A percentile compares a stretch with the other conserved stretches of the same genome.
These are phyloP conservation scores for Lecanicillium sp. DNA, from an alignment of 2,329 filamentous ascomycete genomes.

Conservation along the genomic window DNA sequence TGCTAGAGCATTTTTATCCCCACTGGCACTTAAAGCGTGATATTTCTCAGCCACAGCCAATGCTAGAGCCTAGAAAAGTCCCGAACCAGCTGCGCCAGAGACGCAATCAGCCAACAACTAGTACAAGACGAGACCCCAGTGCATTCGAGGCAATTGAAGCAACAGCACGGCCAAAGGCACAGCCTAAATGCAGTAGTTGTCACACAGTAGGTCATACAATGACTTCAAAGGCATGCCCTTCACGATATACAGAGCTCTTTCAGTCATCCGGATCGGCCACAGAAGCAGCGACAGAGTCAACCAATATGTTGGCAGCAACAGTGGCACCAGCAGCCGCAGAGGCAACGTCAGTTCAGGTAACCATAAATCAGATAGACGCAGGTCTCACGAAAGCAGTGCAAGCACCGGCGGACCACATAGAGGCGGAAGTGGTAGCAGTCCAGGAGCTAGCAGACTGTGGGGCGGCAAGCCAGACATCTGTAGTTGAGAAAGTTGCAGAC, in stretches of 20 bases:
- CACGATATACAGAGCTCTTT: slow-evolving; percentile 7
- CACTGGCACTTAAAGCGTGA: slow-evolving; percentile 7
- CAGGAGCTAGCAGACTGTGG: not conserved
- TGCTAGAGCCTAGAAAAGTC: not conserved
- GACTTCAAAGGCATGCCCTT: slow-evolving; percentile 10
- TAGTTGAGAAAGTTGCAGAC: not conserved
- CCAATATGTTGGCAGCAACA: not conserved
- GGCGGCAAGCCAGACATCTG: not conserved
- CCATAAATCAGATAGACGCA: no score
- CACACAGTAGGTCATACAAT: slow-evolving; percentile 8
- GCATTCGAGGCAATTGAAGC: slow-evolving; percentile 12
- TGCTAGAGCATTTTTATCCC: slow-evolving; percentile 8
- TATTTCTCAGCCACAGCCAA: not conserved
- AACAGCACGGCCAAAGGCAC: slow-evolving; percentile 1
- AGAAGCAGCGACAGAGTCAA: not conserved
- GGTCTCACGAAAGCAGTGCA: no score
- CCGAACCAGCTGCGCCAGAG: slow-evolving; percentile 1
- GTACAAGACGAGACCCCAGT: slow-evolving; percentile 7
- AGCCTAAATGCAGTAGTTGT: slow-evolving; percentile 11
- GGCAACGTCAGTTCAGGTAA: not conserved
- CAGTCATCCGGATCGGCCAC: not conserved
- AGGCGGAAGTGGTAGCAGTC: no score
- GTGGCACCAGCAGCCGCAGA: not conserved
- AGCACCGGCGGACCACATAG: no score
- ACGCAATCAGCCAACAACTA: not conserved